These are phyloP conservation scores for Porphyrellus cyaneotinctus DNA, from an alignment of 768 basidiomycete genomes.

Conservation along the genomic window DNA sequence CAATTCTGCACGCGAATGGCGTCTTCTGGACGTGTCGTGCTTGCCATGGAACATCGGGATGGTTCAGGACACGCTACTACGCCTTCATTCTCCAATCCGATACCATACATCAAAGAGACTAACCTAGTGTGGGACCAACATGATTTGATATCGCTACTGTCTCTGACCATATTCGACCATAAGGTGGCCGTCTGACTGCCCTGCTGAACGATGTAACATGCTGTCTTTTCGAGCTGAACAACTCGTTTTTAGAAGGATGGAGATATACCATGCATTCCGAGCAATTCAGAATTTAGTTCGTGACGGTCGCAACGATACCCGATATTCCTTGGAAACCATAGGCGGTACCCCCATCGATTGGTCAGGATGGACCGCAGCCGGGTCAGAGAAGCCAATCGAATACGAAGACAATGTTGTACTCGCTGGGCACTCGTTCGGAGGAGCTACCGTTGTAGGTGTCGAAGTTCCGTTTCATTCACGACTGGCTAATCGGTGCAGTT, in stretches of 20 bases:
- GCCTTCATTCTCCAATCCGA: slow-evolving; percentile 28
- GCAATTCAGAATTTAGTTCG: slow-evolving; percentile 54
- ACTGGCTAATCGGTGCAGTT: slow-evolving; percentile 35
- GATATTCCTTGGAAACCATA: slow-evolving; percentile 34
- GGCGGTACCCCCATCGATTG: slow-evolving; percentile 36
- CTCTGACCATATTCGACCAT: not conserved
- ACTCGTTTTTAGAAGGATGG: slow-evolving; percentile 61
- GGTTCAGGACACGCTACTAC: slow-evolving; percentile 61
- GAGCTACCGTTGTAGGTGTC: slow-evolving; percentile 45
- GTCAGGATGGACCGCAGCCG: slow-evolving; percentile 39
- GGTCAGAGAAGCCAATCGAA: slow-evolving; percentile 25
- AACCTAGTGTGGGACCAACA: slow-evolving; percentile 48
- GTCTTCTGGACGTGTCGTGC: slow-evolving; percentile 73
- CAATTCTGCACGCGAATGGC: slow-evolving; percentile 73
- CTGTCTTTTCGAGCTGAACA: slow-evolving; percentile 63
- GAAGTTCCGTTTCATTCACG: not conserved
- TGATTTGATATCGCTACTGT: not conserved
- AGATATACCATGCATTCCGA: slow-evolving; percentile 62
- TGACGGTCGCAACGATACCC: slow-evolving; percentile 22
- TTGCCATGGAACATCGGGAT: slow-evolving; percentile 82
- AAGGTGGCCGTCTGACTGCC: slow-evolving; percentile 25
- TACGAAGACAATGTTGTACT: slow-evolving; percentile 37
- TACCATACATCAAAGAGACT: slow-evolving; percentile 52
- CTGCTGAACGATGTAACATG: slow-evolving; percentile 24
- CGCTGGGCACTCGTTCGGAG: slow-evolving; percentile 57